phyloP scores from a whole-genome alignment of 2,329 filamentous ascomycete genomes.

The Botrytis tulipae region DNA sequence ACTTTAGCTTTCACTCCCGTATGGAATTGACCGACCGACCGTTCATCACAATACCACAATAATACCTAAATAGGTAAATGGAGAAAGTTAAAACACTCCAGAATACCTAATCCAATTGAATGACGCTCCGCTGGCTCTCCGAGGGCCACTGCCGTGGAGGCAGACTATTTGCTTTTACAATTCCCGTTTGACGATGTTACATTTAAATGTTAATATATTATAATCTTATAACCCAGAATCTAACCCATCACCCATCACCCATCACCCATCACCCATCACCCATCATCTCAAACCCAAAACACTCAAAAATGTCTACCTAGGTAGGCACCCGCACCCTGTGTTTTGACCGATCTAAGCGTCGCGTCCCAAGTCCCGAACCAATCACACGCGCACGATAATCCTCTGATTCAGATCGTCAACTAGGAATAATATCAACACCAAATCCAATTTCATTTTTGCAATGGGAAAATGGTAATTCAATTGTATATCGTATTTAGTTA shows the following conservation, averaged over 20 bases:
- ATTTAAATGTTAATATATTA: not conserved
- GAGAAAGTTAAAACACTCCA: not conserved
- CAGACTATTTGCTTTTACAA: not conserved
- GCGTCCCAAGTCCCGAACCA: not conserved
- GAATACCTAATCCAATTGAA: not conserved
- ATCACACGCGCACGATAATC: not conserved
- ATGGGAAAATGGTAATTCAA: not conserved
- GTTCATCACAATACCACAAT: not conserved
- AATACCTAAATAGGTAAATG: not conserved
- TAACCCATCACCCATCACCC: not conserved
- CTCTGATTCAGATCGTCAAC: not conserved
- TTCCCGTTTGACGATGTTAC: not conserved
- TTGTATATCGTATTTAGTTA: not conserved
- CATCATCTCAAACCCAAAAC: not conserved
- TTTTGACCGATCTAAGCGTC: not conserved
- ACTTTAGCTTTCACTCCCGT: not conserved
- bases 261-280: not conserved
- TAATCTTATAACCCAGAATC: too few species aligned
- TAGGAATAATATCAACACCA: slow-evolving; percentile 4
- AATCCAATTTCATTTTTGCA: not conserved
- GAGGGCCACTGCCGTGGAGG: slow-evolving; percentile 1
- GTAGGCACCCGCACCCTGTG: too few species aligned
- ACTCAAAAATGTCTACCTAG: not conserved
- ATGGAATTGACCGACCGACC: not conserved
- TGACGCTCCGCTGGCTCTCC: slow-evolving; percentile 2